Evolutionary conservation across 2,329 filamentous ascomycete genomes (phyloP), one percentile per base, ranked within the genome.

Genomic region (Claviceps monticola): DNA sequence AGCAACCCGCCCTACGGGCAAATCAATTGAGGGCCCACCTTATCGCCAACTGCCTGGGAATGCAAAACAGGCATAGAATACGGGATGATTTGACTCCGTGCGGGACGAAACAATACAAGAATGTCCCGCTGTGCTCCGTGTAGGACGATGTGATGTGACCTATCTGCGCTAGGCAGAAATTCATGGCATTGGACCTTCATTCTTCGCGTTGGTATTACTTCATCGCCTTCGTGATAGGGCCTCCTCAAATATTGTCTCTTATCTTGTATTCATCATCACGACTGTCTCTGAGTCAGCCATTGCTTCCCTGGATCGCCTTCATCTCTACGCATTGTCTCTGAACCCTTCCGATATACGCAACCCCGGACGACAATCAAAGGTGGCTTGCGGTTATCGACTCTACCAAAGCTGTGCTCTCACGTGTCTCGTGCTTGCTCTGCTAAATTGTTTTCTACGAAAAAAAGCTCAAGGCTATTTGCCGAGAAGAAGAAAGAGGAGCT

Each of bases 41-140:
- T 17, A 9, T 46, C 29, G 45, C 45, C 29, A 19, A 37, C 14
- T 36, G n/a, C 19, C 45, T 46, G 45, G 16, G 11, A 46, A 46
- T 37, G 44, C 5, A n/a, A 46, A 29, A 16, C 29, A 34, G 23
- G 21, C 5, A 9, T 16, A 14, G 14, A 45, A 16, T 13, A 14
- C 44, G 16, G 44, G 29, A 6, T 47, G 34, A 8, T 13, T 9
- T 16, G 46, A 38, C 17, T 37, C 46, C 34, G 46, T 21, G 34
- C 34, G 26, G 47, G n/a, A 44, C 38, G 34, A 49, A 49, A 23
- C 13, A 44, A 49, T 44, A 49, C 48, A 49, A 49, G 26, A 49
- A 49, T 49, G 38, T 26, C 17, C 48, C 26, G 26, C 8, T 11
- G 38, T 42, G 48, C 26, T 43, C 38, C 47, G 47, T 17, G n/a